Conservation (phyloP, 768 basidiomycete genomes). For the Xerocomus potaroensis region DNA sequence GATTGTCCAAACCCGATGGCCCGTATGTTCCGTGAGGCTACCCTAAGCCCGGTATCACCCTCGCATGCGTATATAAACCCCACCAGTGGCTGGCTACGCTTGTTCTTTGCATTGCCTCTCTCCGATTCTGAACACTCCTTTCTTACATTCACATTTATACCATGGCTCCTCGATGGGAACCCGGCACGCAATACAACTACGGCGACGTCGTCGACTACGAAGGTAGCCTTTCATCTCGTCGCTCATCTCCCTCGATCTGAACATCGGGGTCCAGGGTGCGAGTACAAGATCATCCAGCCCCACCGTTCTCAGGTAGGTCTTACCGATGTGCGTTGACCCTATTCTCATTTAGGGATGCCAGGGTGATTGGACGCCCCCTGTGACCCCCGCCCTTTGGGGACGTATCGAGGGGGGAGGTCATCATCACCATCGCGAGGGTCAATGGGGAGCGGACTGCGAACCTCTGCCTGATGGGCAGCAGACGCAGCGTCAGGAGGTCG, state of each 20-base stretch:
- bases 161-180: slow-evolving; percentile 55
- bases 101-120: slow-evolving; percentile 2
- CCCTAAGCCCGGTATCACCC: slow-evolving; percentile 9
- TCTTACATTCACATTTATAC: neutral
- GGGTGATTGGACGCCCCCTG: slow-evolving; percentile 64
- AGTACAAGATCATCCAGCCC: slow-evolving; percentile 69
- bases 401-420: slow-evolving; percentile 35
- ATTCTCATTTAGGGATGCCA: slow-evolving; percentile 23
- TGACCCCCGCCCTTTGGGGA: slow-evolving; percentile 68
- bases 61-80: slow-evolving; percentile 19
- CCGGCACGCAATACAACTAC: slow-evolving; percentile 54
- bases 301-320: slow-evolving; percentile 59
- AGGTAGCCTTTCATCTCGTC: slow-evolving; percentile 34
- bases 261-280: slow-evolving; percentile 32
- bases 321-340: neutral
- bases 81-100: neutral
- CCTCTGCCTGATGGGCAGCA: slow-evolving; percentile 16
- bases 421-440: slow-evolving; percentile 10
- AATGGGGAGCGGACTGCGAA: slow-evolving; percentile 18
- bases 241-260: slow-evolving; percentile 4
- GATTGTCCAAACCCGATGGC: no score
- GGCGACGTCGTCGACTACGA: slow-evolving; percentile 54
- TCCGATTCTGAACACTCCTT: neutral
- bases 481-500: slow-evolving; percentile 25
- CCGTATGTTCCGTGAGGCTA: neutral